Conservation (phyloP, 352 stramenopile species). For the Phytophthora ramorum region DNA sequence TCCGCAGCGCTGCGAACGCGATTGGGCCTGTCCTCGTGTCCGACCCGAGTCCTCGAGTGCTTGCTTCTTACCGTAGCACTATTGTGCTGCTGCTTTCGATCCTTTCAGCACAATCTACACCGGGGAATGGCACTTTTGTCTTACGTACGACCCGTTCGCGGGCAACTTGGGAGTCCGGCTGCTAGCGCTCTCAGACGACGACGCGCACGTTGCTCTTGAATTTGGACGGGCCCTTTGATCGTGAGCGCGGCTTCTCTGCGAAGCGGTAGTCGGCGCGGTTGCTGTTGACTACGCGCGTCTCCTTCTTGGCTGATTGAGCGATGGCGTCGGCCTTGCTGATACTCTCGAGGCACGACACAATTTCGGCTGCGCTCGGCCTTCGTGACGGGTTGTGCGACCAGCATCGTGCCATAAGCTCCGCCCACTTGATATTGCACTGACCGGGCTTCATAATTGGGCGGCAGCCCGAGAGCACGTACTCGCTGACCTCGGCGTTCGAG, state of each 20-base stretch:
- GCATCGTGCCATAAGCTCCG: constrained; percentile 84
- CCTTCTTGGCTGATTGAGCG: constrained; percentile 70
- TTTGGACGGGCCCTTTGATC: constrained; percentile 55
- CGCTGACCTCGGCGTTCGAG: constrained; percentile 76
- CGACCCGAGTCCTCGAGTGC: background rate
- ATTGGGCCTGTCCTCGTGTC: background rate
- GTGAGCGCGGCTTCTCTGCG: constrained; percentile 56
- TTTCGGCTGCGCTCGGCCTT: constrained; percentile 80
- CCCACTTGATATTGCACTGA: constrained; percentile 85
- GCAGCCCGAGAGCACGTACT: constrained; percentile 77
- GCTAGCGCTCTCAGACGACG: constrained; percentile 29
- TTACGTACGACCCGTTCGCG: constrained; percentile 26
- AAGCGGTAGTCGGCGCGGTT: constrained; percentile 85
- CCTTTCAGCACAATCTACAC: constrained; percentile 8
- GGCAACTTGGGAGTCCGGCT: constrained; percentile 14
- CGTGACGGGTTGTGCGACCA: constrained; percentile 81
- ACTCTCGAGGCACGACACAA: constrained; percentile 81
- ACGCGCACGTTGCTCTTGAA: constrained; percentile 80
- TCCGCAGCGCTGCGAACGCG: background rate
- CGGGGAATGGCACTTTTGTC: constrained; percentile 25
- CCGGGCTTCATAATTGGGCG: constrained; percentile 81
- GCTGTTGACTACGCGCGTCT: constrained; percentile 77
- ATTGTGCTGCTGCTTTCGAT: constrained; percentile 15
- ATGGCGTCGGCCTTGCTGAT: constrained; percentile 78
- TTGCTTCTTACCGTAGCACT: background rate